These are phyloP conservation scores for Dioszegia aurantiaca DNA, from an alignment of 768 basidiomycete genomes.

Conservation along the genomic window DNA sequence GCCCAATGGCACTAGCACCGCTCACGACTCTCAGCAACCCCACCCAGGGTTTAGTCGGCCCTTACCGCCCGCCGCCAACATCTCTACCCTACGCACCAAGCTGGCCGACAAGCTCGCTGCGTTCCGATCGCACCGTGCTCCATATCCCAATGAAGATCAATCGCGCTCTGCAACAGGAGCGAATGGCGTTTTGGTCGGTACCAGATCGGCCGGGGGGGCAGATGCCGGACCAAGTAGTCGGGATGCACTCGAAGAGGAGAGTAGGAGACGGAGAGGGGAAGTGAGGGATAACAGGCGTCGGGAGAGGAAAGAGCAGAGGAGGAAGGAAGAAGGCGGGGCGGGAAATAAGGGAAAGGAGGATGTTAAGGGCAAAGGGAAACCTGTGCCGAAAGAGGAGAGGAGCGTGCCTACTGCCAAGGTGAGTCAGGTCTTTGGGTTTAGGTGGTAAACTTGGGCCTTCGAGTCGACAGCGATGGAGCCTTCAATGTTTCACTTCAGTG, in stretches of 20 bases:
- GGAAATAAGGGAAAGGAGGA: constrained; percentile 54
- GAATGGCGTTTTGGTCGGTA: constrained; percentile 1
- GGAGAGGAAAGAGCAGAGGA: constrained; percentile 79
- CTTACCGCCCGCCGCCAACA: constrained; percentile 44
- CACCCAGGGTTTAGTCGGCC: constrained; percentile 23
- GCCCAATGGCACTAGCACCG: not conserved
- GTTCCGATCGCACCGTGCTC: constrained; percentile 22
- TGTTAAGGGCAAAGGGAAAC: constrained; percentile 28
- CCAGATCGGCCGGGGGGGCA: constrained; percentile 51
- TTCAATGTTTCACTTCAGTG: not conserved
- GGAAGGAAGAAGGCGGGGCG: constrained; percentile 57
- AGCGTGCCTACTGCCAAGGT: constrained; percentile 15
- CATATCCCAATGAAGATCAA: constrained; percentile 12
- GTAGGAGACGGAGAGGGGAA: constrained; percentile 70
- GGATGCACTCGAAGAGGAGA: constrained; percentile 79
- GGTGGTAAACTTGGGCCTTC: not conserved
- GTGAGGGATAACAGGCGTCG: constrained; percentile 81
- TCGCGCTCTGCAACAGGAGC: not conserved
- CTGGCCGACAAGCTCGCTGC: constrained; percentile 45
- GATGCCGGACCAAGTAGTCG: constrained; percentile 58
- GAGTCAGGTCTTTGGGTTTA: not conserved
- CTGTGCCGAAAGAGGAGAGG: constrained; percentile 11
- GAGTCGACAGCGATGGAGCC: too few relatives aligned
- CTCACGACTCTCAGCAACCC: not conserved
- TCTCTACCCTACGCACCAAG: constrained; percentile 42